Evolutionary conservation across 345 rosid genomes (phyloP), one percentile per base, ranked within the genome.

Genomic region (Lepidium sativum): DNA sequence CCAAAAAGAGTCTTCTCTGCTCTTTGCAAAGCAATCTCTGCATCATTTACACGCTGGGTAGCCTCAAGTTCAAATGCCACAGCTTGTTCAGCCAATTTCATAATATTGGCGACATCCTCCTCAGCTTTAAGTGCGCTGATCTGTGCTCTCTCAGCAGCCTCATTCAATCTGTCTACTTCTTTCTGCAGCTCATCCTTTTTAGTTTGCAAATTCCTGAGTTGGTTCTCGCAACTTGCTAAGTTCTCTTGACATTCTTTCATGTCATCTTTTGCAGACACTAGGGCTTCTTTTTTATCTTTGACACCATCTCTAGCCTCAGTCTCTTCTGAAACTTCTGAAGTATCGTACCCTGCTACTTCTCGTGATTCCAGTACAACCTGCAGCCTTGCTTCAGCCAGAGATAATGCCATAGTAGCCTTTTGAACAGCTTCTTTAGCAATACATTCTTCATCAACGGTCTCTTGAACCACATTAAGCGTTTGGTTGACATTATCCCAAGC

Each of bases 51-150:
- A 48, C 58, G 65, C 52, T 87, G 83, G 41, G 84, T 61, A 69
- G 96, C 95, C 79, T 92, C 96, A 39, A 92, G 79, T 69, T 89
- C 97, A 73, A 83, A 79, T 59, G 97, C 98, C 74, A 92, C 96
- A 60, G 97, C 98, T 77, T 89, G 90, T 81, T 92, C 98, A 35
- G 98, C 98, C 65, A 92, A 76, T 56, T 79, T 79, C 98, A 92
- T 92, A 60, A 92, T 75, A 69, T 87, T 87, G 27, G 92, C 73
- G 4, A 92, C 98, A 43, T 89, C 98, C 63, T 89, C 97, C 67
- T 92, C 98, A 1, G 97, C 94, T 75, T 86, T 81, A 74, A 92
- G 63, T 18, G 94, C 89, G 71, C 50, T 65, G 73, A 81, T 82
- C 77, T 83, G 87, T 29, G 82, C 85, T 73, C 79, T 72, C 76